Evolutionary conservation across 192 early-diverging fungal species (phyloP), one percentile per base, ranked within the genome.

Genomic region (Backusella psychrophila): DNA sequence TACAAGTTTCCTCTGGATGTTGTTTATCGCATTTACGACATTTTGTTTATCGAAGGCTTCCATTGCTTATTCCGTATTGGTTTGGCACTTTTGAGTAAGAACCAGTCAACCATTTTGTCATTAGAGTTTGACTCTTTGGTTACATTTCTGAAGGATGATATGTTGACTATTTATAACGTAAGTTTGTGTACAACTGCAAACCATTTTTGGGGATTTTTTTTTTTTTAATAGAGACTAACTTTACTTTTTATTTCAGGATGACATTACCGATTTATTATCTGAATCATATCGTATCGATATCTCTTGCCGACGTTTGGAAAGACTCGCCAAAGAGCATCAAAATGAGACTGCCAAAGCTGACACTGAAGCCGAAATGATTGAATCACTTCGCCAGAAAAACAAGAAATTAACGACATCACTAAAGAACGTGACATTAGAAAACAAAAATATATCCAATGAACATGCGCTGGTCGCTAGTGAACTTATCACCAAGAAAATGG

Each of bases 1-100:
- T 99, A 97, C 87, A 93, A 94, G 23, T 96, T 99, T 83, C 98
- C 98, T 6, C 87, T 97, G n/a, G 86, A 92, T 29, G 82, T 97
- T 49, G 95, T 97, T 11, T 92, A 93, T 79, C 90, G 96, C 4
- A 92, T 99, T 71, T 93, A 93, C 75, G 98, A 99, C 84, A 89
- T 96, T 31, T 86, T 98, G 36, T 91, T 99, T 63, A 94, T 93
- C 14, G 96, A 99, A 77, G 98, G 98, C 26, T 78, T 94, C 44
- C 95, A 98, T 66, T 85, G 92, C 6, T 82, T 98, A 26, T 86
- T 97, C 44, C 87, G 92, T 6, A 93, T 99, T 41, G 90, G 94
- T 1, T 84, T 74, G 19, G 72, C 56, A 6, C 35, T 74, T 15
- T 26, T 74, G 33, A 49, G 36, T 9, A 74, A 74, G 35, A 74